Base-by-base conservation (phyloP, 2,329 filamentous ascomycete genomes). In the Sarocladium strictum region DNA sequence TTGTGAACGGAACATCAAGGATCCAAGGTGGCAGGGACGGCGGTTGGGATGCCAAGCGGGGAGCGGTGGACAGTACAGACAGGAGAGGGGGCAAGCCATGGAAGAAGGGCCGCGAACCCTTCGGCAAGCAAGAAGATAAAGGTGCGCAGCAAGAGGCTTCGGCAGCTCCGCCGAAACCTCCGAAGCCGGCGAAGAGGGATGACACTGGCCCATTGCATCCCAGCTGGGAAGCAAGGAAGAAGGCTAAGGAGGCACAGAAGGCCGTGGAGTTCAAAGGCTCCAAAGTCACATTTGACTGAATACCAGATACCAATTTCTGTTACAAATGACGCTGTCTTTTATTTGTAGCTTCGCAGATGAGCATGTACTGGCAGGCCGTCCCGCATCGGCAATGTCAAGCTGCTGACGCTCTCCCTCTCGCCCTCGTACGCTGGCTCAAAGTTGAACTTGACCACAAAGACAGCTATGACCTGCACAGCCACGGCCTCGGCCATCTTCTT, bases 141-240 rank as follows among this genome's bases (percentile, higher is more conserved):
- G 62, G 54, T 27, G 29, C 17, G 54, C 19, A 37, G 56, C 59
- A 60, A 57, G n/a, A n/a, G n/a, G n/a, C n/a, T n/a, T n/a, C 57
- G 43, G 55, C 55, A 54, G 50, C 54, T 43, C 29, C 57, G 41
- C 58, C 56, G 57, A 56, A 60, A 58, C 55, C 60, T 49, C 62
- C 63, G 3, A 70, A 66, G 59, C 65, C 67, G 11, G 61, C 66
- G 21, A 67, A 71, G 55, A 76, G 71, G 61, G 73, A 76, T 55
- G 77, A 80, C 45, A 75, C 79, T 7, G 79, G 80, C 0, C 60
- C 76, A 3, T 65, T 87, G 61, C 85, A 88, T 72, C 79, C 83
- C 1, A 84, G 80, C 62, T 87, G 84, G 84, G 79, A 79, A 59
- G 83, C 83, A 55, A 80, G 75, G 59, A 83, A 82, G 69, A 80